Conservation (phyloP, 257 asterid species). For the Haberlea rhodopensis region DNA sequence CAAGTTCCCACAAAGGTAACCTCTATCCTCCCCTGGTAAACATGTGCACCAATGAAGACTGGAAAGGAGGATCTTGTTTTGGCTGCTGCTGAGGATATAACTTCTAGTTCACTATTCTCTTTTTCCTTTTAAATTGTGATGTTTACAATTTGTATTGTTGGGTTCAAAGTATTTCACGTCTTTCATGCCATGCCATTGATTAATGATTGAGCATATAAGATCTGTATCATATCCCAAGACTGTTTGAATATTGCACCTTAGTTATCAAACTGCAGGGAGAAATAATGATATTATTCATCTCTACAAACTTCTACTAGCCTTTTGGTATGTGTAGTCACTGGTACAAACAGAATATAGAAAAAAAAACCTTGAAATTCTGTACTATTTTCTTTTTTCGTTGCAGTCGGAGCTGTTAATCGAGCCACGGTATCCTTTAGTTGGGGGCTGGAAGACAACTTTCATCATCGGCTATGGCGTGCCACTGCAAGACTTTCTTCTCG, state of each 20-base stretch:
- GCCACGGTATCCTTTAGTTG: constrained; percentile 96
- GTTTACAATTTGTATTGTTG: neutral
- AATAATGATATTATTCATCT: constrained; percentile 12
- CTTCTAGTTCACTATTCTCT: neutral
- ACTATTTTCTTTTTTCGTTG: constrained; percentile 11
- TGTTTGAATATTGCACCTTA: neutral
- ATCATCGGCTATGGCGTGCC: constrained; percentile 89
- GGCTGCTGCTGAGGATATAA: too few species aligned
- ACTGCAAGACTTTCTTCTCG: constrained; percentile 83
- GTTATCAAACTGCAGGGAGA: neutral
- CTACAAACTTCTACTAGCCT: constrained; percentile 2
- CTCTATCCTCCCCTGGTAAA: constrained; percentile 9
- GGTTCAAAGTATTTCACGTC: constrained; percentile 16
- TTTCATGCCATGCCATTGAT: constrained; percentile 6
- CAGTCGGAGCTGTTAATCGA: constrained; percentile 92
- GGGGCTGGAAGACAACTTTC: constrained; percentile 99
- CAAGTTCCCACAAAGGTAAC: constrained; percentile 72
- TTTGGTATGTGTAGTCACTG: constrained; percentile 9
- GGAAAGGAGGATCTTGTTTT: constrained; percentile 10
- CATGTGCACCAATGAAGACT: constrained; percentile 14
- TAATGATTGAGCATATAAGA: constrained; percentile 9
- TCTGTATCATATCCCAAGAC: neutral
- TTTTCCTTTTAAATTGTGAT: neutral
- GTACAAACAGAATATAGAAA: neutral
- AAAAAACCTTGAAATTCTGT: neutral